phyloP scores from a whole-genome alignment of 2,329 filamentous ascomycete species.

The Clarireedia homoeocarpa region DNA sequence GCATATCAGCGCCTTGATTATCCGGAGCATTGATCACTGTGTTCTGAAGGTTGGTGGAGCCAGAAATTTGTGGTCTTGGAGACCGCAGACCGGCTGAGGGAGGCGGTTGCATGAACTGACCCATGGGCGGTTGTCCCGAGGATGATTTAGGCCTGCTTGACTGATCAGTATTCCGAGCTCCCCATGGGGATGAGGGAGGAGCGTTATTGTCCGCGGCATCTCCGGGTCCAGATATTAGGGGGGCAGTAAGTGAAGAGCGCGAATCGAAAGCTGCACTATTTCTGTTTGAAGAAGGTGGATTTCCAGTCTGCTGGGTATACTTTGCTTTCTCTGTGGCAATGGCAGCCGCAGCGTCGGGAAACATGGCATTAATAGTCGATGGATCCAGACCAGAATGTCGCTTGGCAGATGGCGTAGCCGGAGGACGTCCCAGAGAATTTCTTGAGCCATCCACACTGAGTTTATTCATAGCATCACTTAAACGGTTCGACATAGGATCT shows the following conservation, averaged over 20 bases:
- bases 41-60: conserved; percentile 67
- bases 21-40: conserved; percentile 73
- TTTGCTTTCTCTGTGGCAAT: conserved; percentile 98
- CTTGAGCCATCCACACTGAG: conserved; percentile 79
- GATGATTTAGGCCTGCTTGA: conserved; percentile 67
- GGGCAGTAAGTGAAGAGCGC: conserved; percentile 62
- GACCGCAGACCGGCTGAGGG: conserved; percentile 71
- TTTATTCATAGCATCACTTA: conserved; percentile 96
- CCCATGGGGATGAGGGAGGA: conserved; percentile 76
- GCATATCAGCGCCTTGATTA: conserved; percentile 60
- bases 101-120: conserved; percentile 83
- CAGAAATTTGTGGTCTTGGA: conserved; percentile 55
- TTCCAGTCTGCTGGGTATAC: conserved; percentile 90
- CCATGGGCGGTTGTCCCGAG: conserved; percentile 77
- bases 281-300: conserved; percentile 81
- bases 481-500: conserved; percentile 95
- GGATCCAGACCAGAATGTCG: conserved; percentile 91
- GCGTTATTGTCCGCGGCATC: conserved; percentile 53
- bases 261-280: conserved; percentile 80
- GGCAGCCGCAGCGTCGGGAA: conserved; percentile 95
- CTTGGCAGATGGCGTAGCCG: conserved; percentile 71
- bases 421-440: conserved; percentile 77
- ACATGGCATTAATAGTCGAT: conserved; percentile 96
- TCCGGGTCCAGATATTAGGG: conserved; percentile 64
- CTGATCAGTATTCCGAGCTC: conserved; percentile 42